Evolutionary conservation across 164 flowering plant species (phyloP).

Genomic region (Chimonanthus praecox): DNA sequence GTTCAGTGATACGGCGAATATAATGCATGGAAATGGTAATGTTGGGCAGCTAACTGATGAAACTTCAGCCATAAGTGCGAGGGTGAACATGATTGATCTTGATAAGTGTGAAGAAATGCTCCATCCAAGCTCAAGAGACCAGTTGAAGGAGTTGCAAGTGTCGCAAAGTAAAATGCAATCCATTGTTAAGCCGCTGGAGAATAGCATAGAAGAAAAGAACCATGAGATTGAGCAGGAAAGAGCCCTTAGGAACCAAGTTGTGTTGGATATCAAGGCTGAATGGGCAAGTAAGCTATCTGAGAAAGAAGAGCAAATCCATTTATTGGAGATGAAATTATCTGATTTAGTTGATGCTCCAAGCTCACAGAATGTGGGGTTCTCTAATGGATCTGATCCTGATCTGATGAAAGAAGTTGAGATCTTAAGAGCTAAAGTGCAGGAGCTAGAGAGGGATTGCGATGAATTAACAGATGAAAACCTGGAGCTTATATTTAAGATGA

Average conservation of each 20-base stretch:
- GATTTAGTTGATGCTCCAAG: conserved; percentile 18
- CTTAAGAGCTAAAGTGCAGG: conserved; percentile 43
- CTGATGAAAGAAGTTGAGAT: conserved; percentile 29
- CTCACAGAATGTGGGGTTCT: conserved; percentile 13
- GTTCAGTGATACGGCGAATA: conserved; percentile 17
- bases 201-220: conserved; percentile 39
- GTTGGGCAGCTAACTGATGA: not conserved
- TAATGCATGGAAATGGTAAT: conserved; percentile 1
- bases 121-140: conserved; percentile 18
- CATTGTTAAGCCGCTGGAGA: conserved; percentile 38
- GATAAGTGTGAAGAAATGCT: not conserved
- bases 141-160: conserved; percentile 41
- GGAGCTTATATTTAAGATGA: conserved; percentile 43
- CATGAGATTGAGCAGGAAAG: conserved; percentile 35
- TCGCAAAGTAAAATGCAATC: conserved; percentile 42
- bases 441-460: conserved; percentile 59
- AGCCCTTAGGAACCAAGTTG: conserved; percentile 20
- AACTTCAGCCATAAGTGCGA: not conserved
- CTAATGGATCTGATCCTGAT: conserved; percentile 16
- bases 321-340: conserved; percentile 38
- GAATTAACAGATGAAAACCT: conserved; percentile 61
- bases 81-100: conserved; percentile 1
- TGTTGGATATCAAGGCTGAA: conserved; percentile 33
- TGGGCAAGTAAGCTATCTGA: conserved; percentile 31
- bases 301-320: conserved; percentile 43